Evolutionary conservation across 768 basidiomycete genomes (phyloP).

Genomic region (Roridomyces roridus): DNA sequence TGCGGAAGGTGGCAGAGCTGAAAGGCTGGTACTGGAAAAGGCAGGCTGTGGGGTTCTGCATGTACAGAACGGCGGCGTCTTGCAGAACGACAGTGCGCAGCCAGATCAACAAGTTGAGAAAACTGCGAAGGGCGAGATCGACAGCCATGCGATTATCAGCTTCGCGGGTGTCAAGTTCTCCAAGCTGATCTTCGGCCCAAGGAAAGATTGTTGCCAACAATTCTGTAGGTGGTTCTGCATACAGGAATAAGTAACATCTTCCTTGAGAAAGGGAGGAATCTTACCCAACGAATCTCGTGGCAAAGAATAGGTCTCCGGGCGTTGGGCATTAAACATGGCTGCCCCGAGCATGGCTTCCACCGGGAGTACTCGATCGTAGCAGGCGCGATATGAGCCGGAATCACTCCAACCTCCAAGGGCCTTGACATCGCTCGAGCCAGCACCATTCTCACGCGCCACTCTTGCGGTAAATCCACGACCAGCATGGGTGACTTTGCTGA

Average conservation of each 20-base stretch:
- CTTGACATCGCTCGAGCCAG: conserved; percentile 31
- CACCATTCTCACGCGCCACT: conserved; percentile 36
- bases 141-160: conserved; percentile 8
- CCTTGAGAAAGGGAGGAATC: conserved; percentile 10
- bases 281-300: conserved; percentile 29
- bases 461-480: conserved; percentile 34
- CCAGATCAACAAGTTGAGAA: conserved; percentile 30
- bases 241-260: background rate
- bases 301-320: conserved; percentile 33
- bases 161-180: background rate
- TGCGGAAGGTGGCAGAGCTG: conserved; percentile 22
- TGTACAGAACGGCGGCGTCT: conserved; percentile 37
- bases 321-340: conserved; percentile 34
- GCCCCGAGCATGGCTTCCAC: conserved; percentile 35
- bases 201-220: conserved; percentile 29
- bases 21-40: conserved; percentile 28
- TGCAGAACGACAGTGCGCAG: conserved; percentile 36
- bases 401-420: conserved; percentile 39
- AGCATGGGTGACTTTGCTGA: conserved; percentile 40
- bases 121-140: conserved; percentile 32
- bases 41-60: conserved; percentile 19
- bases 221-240: conserved; percentile 28
- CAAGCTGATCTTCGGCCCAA: conserved; percentile 31
- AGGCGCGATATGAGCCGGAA: conserved; percentile 29
- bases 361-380: conserved; percentile 38